Conservation (phyloP, 306 rosid species). For the Quillaja saponaria region DNA sequence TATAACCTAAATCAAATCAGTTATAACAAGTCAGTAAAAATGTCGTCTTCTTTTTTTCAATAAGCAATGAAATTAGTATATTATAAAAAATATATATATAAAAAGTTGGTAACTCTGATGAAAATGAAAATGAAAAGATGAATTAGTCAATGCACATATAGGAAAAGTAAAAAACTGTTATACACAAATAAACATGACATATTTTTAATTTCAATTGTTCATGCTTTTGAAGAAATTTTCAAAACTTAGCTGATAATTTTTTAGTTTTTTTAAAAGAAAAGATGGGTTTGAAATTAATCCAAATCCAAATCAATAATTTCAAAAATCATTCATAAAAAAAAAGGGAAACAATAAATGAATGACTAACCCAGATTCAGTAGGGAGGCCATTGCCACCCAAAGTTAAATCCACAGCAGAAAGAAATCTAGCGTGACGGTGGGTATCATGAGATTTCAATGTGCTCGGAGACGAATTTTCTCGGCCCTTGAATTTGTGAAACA, state of each 20-base stretch:
- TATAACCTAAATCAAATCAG: slow-evolving; percentile 47
- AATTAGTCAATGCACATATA: no score
- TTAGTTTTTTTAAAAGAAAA: background rate
- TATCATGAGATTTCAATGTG: slow-evolving; percentile 50
- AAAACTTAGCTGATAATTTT: no score
- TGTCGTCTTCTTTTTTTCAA: no score
- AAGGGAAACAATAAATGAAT: background rate
- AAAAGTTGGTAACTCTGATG: no score
- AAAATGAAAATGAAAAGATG: no score
- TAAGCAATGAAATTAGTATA: no score
- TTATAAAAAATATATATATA: no score
- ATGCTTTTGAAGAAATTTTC: no score
- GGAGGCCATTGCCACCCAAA: slow-evolving; percentile 56
- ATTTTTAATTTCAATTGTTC: no score
- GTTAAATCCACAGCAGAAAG: slow-evolving; percentile 47
- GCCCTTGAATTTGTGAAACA: slow-evolving; percentile 50
- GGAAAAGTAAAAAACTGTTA: no score
- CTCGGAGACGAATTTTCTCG: slow-evolving; percentile 28
- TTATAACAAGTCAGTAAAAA: no score
- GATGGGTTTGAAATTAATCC: background rate
- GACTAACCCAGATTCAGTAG: slow-evolving; percentile 50
- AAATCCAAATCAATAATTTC: background rate
- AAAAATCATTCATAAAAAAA: background rate
- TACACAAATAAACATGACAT: no score
- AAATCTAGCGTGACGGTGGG: slow-evolving; percentile 49